Base-by-base conservation (phyloP, 2,329 filamentous ascomycete genomes). In the Ophiognomonia clavigignenti-juglandacearum region DNA sequence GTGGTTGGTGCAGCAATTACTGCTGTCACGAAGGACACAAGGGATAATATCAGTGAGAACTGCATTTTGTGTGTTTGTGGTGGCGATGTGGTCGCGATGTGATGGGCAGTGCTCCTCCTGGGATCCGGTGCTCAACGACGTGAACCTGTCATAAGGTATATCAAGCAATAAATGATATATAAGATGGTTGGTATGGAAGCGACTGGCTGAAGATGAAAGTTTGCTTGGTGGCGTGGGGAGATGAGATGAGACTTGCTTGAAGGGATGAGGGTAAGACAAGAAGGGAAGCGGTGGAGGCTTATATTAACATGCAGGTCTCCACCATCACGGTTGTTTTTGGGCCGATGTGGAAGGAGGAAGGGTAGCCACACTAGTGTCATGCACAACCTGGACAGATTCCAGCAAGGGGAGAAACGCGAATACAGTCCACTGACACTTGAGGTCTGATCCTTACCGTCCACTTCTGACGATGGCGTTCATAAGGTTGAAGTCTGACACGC, bases 1-100 rank as follows among this genome's bases (percentile, higher is more conserved):
- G 22, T 6, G 14, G 45, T 19, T 35, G 50, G 50, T 27, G 47
- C 50, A 39, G 50, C 47, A 8, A 50, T n/a, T 27, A 39, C 50
- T 34, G 50, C 39, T 19, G 42, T 24, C n/a, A 29, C 32, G 40
- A 47, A 20, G 23, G 39, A 50, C 22, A 43, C 43, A 23, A 44
- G 27, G 4, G 42, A 29, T 37, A 47, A 18, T 24, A 45, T 45
- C 38, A 44, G 34, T 13, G 39, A 36, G 34, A 47, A 42, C 1
- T 43, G 43, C 50, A 49, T 52, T 10, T 11, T 52, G 47, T n/a
- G 16, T 23, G 11, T 18, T 38, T 13, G 23, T 13, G 11, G 11
- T 34, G 29, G 13, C n/a, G 29, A 14, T 42, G 18, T 34, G 31
- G 9, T 4, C 24, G n/a, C 4, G 34, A 16, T 34, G n/a, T 38